These are phyloP conservation scores for Phytopythium oedochilum DNA, from an alignment of 352 stramenopile species.

Conservation along the genomic window DNA sequence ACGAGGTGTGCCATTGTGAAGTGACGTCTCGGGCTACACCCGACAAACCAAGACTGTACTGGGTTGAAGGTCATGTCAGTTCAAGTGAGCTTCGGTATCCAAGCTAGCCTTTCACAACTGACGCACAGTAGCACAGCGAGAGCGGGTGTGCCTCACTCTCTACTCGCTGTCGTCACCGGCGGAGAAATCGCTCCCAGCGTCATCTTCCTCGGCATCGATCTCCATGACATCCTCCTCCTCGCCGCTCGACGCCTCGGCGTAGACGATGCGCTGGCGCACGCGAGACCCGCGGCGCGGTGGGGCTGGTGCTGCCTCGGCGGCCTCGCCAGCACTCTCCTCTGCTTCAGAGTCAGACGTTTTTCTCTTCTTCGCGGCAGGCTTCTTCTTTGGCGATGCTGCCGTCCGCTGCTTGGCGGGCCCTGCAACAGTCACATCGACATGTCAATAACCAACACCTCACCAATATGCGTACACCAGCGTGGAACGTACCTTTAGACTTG, in stretches of 20 bases:
- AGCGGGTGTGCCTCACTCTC: too few species aligned
- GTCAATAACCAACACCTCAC: too few species aligned
- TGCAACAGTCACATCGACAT: conserved; percentile 2
- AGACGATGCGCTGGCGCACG: conserved; percentile 38
- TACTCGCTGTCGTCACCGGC: conserved; percentile 57
- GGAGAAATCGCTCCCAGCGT: conserved; percentile 48
- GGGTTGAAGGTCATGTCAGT: too few species aligned
- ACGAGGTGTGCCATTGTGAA: too few species aligned
- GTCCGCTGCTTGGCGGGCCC: conserved; percentile 18
- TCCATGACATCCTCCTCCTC: conserved; percentile 33
- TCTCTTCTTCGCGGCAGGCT: not conserved
- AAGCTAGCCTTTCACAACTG: too few species aligned
- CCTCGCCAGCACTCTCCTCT: conserved; percentile 13
- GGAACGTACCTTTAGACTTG: conserved; percentile 4
- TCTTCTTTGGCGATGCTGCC: conserved; percentile 13
- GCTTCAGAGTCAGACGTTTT: not conserved
- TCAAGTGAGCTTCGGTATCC: too few species aligned
- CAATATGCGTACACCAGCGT: not conserved
- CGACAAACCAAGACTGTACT: too few species aligned
- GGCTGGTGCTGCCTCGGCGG: conserved; percentile 10
- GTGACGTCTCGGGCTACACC: too few species aligned
- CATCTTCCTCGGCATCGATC: conserved; percentile 15
- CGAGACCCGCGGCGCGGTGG: conserved; percentile 30
- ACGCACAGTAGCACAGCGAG: too few species aligned
- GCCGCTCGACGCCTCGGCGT: conserved; percentile 52